phyloP scores from a whole-genome alignment of 2,329 filamentous ascomycete genomes.

The Erysiphe pulchra region DNA sequence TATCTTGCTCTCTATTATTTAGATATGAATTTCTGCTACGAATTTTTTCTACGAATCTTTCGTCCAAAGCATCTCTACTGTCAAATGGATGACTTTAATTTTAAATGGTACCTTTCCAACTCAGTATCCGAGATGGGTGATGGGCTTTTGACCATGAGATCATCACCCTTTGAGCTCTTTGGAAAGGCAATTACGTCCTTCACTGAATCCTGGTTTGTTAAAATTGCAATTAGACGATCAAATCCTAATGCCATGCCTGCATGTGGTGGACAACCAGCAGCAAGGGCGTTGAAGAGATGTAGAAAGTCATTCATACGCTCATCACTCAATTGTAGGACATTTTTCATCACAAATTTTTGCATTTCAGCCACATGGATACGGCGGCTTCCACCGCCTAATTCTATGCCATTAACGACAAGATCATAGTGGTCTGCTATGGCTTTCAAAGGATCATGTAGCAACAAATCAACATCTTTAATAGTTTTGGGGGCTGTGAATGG shows the following conservation, averaged over 20 bases:
- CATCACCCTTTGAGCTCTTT: constrained; percentile 75
- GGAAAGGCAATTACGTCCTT: constrained; percentile 93
- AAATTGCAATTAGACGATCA: constrained; percentile 58
- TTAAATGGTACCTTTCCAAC: constrained; percentile 7
- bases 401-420: constrained; percentile 81
- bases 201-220: constrained; percentile 53
- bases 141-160: constrained; percentile 59
- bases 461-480: constrained; percentile 42
- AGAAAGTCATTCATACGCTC: constrained; percentile 54
- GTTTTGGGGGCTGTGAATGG: constrained; percentile 78
- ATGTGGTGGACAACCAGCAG: constrained; percentile 77
- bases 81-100: not conserved
- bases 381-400: constrained; percentile 76
- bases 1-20: too few species aligned
- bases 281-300: constrained; percentile 61
- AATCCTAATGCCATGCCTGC: constrained; percentile 85
- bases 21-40: too few species aligned
- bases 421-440: constrained; percentile 81
- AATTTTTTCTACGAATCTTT: not conserved
- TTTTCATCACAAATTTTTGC: constrained; percentile 63
- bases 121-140: constrained; percentile 33
- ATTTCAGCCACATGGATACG: constrained; percentile 70
- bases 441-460: constrained; percentile 43
- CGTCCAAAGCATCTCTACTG: not conserved
- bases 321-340: constrained; percentile 39